These are phyloP conservation scores for Daldinia caldariorum DNA, from an alignment of 495 filamentous ascomycete genomes.

Conservation along the genomic window DNA sequence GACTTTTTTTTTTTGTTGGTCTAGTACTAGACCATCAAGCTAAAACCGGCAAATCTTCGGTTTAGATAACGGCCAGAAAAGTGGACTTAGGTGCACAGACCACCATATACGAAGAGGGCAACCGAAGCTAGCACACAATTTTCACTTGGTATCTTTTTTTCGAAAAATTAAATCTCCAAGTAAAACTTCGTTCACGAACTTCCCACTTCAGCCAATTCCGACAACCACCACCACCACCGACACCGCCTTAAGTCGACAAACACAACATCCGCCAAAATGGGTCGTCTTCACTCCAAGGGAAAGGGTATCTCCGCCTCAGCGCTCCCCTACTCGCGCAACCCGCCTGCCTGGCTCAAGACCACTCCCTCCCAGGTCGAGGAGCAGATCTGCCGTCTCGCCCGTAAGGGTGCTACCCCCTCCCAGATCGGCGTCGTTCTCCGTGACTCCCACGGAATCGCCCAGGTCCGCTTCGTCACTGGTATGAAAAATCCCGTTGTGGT, in stretches of 20 bases:
- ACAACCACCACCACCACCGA: slow-evolving; percentile 43
- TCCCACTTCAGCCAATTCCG: slow-evolving; percentile 39
- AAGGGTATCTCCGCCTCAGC: slow-evolving; percentile 97
- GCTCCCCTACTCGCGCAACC: slow-evolving; percentile 92
- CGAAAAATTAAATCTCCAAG: slow-evolving; percentile 25
- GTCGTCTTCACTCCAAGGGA: slow-evolving; percentile 98
- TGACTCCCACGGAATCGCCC: slow-evolving; percentile 96
- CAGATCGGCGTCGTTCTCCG: slow-evolving; percentile 99
- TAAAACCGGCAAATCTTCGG: slow-evolving; percentile 28
- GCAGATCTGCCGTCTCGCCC: slow-evolving; percentile 98
- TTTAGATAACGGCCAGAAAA: background rate
- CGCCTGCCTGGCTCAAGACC: slow-evolving; percentile 93
- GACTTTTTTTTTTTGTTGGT: too few species aligned
- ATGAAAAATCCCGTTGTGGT: too few species aligned
- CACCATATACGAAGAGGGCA: background rate
- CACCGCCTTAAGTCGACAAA: slow-evolving; percentile 42
- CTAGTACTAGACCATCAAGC: background rate
- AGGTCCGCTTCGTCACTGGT: slow-evolving; percentile 97
- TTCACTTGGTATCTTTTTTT: slow-evolving; percentile 29
- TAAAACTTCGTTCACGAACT: slow-evolving; percentile 33
- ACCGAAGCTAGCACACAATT: slow-evolving; percentile 42
- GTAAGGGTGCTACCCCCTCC: slow-evolving; percentile 94
- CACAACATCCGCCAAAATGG: slow-evolving; percentile 73
- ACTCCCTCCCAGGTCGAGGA: slow-evolving; percentile 91
- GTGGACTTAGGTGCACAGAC: slow-evolving; percentile 10